Conservation (phyloP, 306 rosid species). For the Abrus precatorius region DNA sequence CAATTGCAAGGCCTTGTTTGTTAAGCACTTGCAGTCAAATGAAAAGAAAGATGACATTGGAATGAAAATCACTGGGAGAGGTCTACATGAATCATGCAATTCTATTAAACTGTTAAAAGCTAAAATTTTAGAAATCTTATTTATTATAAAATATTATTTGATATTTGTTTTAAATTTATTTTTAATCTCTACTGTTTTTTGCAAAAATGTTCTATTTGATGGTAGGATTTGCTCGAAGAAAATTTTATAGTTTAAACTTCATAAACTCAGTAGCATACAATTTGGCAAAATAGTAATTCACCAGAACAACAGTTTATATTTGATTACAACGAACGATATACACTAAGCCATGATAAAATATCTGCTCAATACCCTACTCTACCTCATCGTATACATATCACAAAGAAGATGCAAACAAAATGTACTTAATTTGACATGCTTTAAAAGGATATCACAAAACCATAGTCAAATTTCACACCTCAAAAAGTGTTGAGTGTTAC, state of each 20-base stretch:
- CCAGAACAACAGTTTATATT: background rate
- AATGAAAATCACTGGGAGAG: background rate
- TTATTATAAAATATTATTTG: no score
- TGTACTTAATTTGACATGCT: background rate
- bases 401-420: background rate
- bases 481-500: background rate
- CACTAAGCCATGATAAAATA: background rate
- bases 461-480: background rate
- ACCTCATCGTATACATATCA: background rate
- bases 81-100: no score
- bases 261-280: background rate
- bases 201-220: no score
- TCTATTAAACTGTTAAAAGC: no score
- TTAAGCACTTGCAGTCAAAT: background rate
- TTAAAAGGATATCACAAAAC: background rate
- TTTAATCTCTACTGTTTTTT: no score
- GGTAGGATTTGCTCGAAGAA: no score
- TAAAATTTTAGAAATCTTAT: no score
- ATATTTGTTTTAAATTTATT: no score
- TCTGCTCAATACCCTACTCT: background rate
- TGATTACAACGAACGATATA: background rate
- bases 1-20: conserved; percentile 11
- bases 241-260: background rate
- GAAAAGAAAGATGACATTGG: background rate
- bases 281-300: background rate